Evolutionary conservation across 768 basidiomycete genomes (phyloP), one percentile per base, ranked within the genome.

Genomic region (Psilocybe sp.): DNA sequence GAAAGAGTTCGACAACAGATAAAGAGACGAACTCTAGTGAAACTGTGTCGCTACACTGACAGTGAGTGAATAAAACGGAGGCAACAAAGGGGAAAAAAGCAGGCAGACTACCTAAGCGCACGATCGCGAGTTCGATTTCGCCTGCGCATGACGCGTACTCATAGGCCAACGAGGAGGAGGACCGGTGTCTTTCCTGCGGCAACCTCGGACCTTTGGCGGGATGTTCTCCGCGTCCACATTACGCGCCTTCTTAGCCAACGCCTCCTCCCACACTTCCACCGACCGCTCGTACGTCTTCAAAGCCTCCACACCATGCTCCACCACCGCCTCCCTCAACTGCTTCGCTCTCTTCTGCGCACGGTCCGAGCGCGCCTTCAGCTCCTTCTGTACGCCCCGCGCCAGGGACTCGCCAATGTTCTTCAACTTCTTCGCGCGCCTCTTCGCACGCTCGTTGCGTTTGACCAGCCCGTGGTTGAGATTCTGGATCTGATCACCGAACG

Each of bases 391-490:
- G 4, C 62, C 67, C 15, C 64, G 63, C 20, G 82, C 57, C 33
- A 81, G 65, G 49, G 74, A 72, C 46, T 72, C 68, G 7, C 81
- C 79, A 47, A 59, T 74, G 53, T 75, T 70, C 64, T 63, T 78
- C 36, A 85, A 63, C 56, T 81, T 75, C 63, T 67, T 77, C 8
- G 84, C 84, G 49, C 73, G 76, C 42, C 63, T 67, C 59, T 75
- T 74, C 43, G 84, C 84, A 8, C 69, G 70, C 39, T 78, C 71
- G 53, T 85, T 78, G 37, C 78, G 72, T 47, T 63, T 63, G n/a
- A 70, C 63, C 4, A 84, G 57, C 2, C 67, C 68, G 31, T 78
- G 75, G 43, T 67, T 73, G 16, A 78, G 57, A 20, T 64, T 59
- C 51, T 66, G 65, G 4, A 85, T 61, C 2, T 72, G 70, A 14